A percentile compares a stretch with the other conserved stretches of the same genome.
phyloP scores from a whole-genome alignment of 495 filamentous ascomycete genomes.

The Penicillium egyptiacum region DNA sequence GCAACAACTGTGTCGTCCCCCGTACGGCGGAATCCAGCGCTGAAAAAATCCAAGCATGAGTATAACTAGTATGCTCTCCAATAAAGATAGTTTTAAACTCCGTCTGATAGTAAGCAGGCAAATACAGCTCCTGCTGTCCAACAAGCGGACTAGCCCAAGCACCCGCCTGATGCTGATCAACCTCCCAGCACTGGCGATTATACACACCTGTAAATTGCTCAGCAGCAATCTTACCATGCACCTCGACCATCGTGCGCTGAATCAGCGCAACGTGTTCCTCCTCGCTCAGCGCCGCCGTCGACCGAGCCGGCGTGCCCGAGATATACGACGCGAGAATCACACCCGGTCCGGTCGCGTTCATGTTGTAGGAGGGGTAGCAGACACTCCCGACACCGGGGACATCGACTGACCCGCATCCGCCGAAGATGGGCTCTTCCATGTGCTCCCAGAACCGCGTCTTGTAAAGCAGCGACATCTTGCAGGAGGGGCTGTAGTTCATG shows the following conservation, averaged over 20 bases:
- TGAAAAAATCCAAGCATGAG: slow-evolving; percentile 72
- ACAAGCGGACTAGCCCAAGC: slow-evolving; percentile 56
- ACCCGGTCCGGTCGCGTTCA: slow-evolving; percentile 62
- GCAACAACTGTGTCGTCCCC: slow-evolving; percentile 61
- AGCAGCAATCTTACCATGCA: slow-evolving; percentile 56
- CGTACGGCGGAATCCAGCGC: slow-evolving; percentile 67
- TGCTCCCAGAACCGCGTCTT: slow-evolving; percentile 69
- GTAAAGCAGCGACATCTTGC: slow-evolving; percentile 67
- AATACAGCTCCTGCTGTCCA: slow-evolving; percentile 64
- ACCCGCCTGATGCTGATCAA: slow-evolving; percentile 53
- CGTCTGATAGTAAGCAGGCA: slow-evolving; percentile 69
- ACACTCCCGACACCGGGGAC: slow-evolving; percentile 58
- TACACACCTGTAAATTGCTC: slow-evolving; percentile 61
- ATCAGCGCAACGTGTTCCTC: slow-evolving; percentile 56
- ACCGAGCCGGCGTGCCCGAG: slow-evolving; percentile 43
- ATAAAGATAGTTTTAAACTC: slow-evolving; percentile 66
- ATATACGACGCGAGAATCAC: slow-evolving; percentile 62
- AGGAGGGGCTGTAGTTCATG: slow-evolving; percentile 56
- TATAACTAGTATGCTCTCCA: slow-evolving; percentile 71
- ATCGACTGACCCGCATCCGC: slow-evolving; percentile 59
- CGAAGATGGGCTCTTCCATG: slow-evolving; percentile 57
- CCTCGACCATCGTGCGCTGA: slow-evolving; percentile 58
- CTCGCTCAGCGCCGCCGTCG: slow-evolving; percentile 44
- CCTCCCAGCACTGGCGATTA: slow-evolving; percentile 59
- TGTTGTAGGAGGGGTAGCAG: slow-evolving; percentile 64